These are phyloP conservation scores for Rhodamnia rubescens DNA, from an alignment of 345 rosid species.

Conservation along the genomic window DNA sequence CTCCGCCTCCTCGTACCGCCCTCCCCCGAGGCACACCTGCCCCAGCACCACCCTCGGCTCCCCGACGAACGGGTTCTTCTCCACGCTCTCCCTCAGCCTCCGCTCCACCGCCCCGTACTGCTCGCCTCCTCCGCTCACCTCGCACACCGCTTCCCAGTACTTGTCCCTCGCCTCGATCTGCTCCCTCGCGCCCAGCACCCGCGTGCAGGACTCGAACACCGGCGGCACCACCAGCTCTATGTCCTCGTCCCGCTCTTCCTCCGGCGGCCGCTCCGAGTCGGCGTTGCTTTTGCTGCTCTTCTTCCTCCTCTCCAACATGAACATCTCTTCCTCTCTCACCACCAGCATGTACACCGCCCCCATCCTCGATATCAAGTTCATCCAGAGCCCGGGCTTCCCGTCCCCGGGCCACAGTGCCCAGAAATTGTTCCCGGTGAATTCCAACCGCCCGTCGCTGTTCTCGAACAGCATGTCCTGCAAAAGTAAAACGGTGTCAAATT, in stretches of 20 bases:
- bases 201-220: conserved; percentile 49
- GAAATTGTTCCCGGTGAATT: conserved; percentile 49
- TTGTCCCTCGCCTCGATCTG: conserved; percentile 56
- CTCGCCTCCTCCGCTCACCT: conserved; percentile 11
- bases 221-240: conserved; percentile 73
- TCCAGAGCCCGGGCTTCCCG: conserved; percentile 86
- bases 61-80: conserved; percentile 74
- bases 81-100: conserved; percentile 31
- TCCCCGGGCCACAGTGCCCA: conserved; percentile 77
- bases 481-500: neutral
- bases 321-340: conserved; percentile 72
- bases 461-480: conserved; percentile 62
- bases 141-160: conserved; percentile 81
- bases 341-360: conserved; percentile 62
- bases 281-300: conserved; percentile 10
- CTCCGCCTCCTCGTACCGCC: conserved; percentile 70
- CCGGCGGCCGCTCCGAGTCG: neutral
- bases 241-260: conserved; percentile 47
- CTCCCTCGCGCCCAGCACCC: conserved; percentile 38
- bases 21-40: conserved; percentile 49
- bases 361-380: conserved; percentile 67
- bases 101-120: conserved; percentile 41
- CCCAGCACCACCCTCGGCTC: conserved; percentile 76
- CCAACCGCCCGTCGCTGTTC: conserved; percentile 50
- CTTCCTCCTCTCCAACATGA: conserved; percentile 34